Base-by-base conservation (phyloP, 495 filamentous ascomycete genomes). In the Podospora pseudoanserina region DNA sequence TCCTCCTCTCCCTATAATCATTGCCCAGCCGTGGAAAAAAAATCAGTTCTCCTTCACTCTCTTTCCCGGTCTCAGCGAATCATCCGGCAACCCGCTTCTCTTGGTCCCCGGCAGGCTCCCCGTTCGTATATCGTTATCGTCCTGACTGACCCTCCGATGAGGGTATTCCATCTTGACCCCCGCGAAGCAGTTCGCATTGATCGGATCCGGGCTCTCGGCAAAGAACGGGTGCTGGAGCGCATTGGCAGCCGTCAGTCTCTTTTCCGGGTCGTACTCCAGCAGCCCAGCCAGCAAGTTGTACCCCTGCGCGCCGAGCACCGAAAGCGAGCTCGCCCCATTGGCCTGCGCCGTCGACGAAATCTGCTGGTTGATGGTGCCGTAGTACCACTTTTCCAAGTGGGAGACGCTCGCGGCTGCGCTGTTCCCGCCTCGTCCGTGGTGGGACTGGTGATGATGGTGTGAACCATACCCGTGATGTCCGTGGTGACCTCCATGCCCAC, bases 211-310 rank as follows among this genome's bases (percentile, higher is more conserved):
- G 3, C 86, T 86, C 1, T 82, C 83, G 23, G 84, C 84, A 76
- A 97, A 96, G 77, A 97, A 99, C 0, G 90, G 87, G 75, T 97
- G 94, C 70, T 91, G 86, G 16, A 99, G 82, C 15, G 95, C 96
- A 67, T 91, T 84, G 61, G 90, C 86, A 0, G 95, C 95, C 1
- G 92, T 95, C 39, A 97, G 81, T 9, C 95, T 88, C 76, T 90
- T 92, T 34, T 91, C 89, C 0, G 95, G 95, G 76, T 99, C 94
- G 75, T 97, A 99, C 65, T 96, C 92, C 15, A 99, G 85, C 57
- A 99, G 82, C 4, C 87, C 87, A 1, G 88, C 83, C 0, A 99
- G 83, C 2, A 99, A 82, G 69, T 92, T 88, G 71, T 93, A 91
- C 0, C 95, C 94, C 57, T 93, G 88, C 5, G 84, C 76, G 6